A percentile compares a stretch with the other conserved stretches of the same genome.
These are phyloP conservation scores for Conoideocrella luteorostrata DNA, from an alignment of 2,329 filamentous ascomycete genomes.

Conservation along the genomic window DNA sequence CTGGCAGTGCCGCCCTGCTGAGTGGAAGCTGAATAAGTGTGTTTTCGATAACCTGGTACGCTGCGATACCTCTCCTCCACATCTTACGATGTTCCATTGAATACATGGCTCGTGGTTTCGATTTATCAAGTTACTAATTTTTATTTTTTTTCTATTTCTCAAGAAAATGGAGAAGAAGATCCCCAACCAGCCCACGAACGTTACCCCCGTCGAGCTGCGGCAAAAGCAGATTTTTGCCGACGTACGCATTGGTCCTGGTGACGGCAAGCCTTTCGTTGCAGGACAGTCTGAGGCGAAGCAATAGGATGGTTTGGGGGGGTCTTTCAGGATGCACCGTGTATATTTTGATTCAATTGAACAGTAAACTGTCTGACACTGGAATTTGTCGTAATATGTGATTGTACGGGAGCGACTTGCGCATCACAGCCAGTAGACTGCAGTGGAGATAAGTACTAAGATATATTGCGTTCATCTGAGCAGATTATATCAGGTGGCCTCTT, in stretches of 20 bases:
- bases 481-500: no score
- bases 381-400: no score
- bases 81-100: no score
- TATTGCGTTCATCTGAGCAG: no score
- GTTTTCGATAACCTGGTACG: conserved; percentile 89
- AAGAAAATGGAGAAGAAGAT: conserved; percentile 81
- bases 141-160: conserved; percentile 8
- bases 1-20: conserved; percentile 85
- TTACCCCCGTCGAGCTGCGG: conserved; percentile 68
- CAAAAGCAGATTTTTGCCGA: conserved; percentile 57
- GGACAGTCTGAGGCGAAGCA: conserved; percentile 29
- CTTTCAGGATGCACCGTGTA: conserved; percentile 4
- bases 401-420: no score
- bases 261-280: conserved; percentile 37
- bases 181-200: conserved; percentile 63
- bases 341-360: conserved; percentile 4
- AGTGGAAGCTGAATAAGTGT: conserved; percentile 90
- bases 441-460: no score
- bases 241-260: conserved; percentile 35
- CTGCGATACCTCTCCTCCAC: conserved; percentile 26
- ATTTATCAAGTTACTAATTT: no score
- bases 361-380: not conserved
- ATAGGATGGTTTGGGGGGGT: conserved; percentile 18
- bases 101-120: no score
- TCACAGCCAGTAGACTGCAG: no score